A percentile compares a stretch with the other conserved stretches of the same genome.
phyloP scores from a whole-genome alignment of 768 basidiomycete genomes.

The Lentinula aciculospora region DNA sequence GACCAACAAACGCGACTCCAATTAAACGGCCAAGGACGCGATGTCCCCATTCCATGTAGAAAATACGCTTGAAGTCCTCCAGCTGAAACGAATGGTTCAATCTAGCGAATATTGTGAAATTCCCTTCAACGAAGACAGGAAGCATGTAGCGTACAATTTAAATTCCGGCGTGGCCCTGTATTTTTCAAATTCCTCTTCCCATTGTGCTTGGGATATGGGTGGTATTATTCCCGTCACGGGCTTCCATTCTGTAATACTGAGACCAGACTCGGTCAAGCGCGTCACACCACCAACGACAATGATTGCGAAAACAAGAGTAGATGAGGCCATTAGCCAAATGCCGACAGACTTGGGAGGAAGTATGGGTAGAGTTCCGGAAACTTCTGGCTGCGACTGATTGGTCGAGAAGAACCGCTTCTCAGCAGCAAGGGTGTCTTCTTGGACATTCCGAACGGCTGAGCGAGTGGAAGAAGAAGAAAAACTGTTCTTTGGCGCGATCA shows the following conservation, averaged over 20 bases:
- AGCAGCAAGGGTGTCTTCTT: not conserved
- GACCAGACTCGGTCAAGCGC: slow-evolving; percentile 92
- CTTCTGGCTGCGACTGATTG: slow-evolving; percentile 4
- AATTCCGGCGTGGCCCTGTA: slow-evolving; percentile 95
- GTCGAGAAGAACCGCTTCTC: slow-evolving; percentile 10
- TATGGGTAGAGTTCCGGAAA: slow-evolving; percentile 34
- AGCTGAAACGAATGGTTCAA: slow-evolving; percentile 85
- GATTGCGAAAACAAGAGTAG: slow-evolving; percentile 83
- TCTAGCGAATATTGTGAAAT: slow-evolving; percentile 34
- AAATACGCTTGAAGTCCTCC: slow-evolving; percentile 92
- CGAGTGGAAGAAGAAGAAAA: not conserved
- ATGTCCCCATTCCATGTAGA: slow-evolving; percentile 98
- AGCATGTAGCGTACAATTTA: slow-evolving; percentile 62
- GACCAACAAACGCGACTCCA: slow-evolving; percentile 77
- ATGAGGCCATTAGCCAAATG: slow-evolving; percentile 81
- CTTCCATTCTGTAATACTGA: slow-evolving; percentile 98
- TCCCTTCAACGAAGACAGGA: not conserved
- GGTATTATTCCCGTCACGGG: slow-evolving; percentile 88
- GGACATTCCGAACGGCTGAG: not conserved
- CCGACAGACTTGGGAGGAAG: slow-evolving; percentile 69
- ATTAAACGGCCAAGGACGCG: slow-evolving; percentile 88
- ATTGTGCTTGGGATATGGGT: slow-evolving; percentile 68
- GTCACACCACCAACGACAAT: slow-evolving; percentile 96
- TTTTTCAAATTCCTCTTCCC: slow-evolving; percentile 88
- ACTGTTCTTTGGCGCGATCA: not conserved